These are phyloP conservation scores for Trichoderma oligosporum DNA, from an alignment of 2,329 filamentous ascomycete genomes.

Conservation along the genomic window DNA sequence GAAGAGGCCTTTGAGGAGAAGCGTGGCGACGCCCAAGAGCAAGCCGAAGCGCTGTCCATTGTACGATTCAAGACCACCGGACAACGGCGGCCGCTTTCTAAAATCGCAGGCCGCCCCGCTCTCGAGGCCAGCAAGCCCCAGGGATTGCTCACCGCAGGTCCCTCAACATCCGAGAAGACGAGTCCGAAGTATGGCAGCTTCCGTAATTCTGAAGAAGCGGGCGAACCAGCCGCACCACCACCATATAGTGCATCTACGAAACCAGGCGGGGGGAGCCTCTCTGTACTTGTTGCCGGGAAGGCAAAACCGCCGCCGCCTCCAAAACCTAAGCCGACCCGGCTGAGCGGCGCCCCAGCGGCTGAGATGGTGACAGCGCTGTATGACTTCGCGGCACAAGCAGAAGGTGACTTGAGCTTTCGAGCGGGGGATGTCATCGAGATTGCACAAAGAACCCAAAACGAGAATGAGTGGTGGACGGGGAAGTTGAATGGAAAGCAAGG, in stretches of 20 bases:
- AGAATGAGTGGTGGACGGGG: conserved; percentile 97
- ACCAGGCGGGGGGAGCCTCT: conserved; percentile 14
- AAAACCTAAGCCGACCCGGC: conserved; percentile 72
- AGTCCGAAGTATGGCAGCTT: conserved; percentile 36
- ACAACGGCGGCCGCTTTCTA: conserved; percentile 55
- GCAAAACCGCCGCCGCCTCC: conserved; percentile 69
- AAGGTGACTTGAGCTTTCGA: conserved; percentile 87
- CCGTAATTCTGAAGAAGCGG: conserved; percentile 42
- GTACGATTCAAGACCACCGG: conserved; percentile 89
- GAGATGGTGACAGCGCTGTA: conserved; percentile 90
- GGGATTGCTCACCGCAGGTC: conserved; percentile 50
- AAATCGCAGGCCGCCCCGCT: conserved; percentile 55
- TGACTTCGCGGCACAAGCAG: conserved; percentile 93
- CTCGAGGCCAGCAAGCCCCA: conserved; percentile 47
- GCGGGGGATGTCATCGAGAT: conserved; percentile 89
- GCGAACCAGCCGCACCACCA: conserved; percentile 57
- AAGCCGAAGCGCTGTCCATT: conserved; percentile 78
- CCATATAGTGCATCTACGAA: conserved; percentile 56
- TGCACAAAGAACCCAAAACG: conserved; percentile 73
- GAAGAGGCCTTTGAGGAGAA: conserved; percentile 89
- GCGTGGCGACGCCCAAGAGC: conserved; percentile 81
- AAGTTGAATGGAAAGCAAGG: conserved; percentile 74
- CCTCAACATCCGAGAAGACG: conserved; percentile 27
- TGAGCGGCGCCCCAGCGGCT: conserved; percentile 60
- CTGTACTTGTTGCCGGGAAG: conserved; percentile 50